These are phyloP conservation scores for Nectriaceae sp. DNA, from an alignment of 2,329 filamentous ascomycete species.

Conservation along the genomic window DNA sequence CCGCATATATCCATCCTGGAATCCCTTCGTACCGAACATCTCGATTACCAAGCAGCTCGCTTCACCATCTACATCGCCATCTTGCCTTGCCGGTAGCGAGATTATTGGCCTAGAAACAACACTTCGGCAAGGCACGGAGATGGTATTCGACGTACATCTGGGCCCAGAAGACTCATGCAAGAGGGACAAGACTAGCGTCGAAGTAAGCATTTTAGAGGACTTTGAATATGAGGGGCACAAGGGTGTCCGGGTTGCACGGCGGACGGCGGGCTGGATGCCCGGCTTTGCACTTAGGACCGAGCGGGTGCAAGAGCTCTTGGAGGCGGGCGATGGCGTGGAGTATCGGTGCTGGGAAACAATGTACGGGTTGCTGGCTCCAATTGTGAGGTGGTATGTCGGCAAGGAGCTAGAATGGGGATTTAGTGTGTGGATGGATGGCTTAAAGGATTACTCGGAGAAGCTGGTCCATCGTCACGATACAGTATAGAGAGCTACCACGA, in stretches of 20 bases:
- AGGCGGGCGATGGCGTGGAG: constrained; percentile 32
- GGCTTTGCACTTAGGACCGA: constrained; percentile 38
- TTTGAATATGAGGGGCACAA: constrained; percentile 30
- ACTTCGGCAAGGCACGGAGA: constrained; percentile 33
- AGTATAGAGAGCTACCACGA: too few species aligned
- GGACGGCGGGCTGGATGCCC: constrained; percentile 30
- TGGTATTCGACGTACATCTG: constrained; percentile 38
- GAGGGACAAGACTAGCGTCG: constrained; percentile 22
- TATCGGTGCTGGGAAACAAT: constrained; percentile 51
- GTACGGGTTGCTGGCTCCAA: constrained; percentile 38
- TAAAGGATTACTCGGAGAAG: not conserved
- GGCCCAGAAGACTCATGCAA: constrained; percentile 22
- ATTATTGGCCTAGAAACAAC: constrained; percentile 21
- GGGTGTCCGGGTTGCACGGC: constrained; percentile 44
- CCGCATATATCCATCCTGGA: constrained; percentile 37
- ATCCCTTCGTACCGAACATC: constrained; percentile 34
- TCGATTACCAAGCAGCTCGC: constrained; percentile 24
- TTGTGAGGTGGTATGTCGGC: constrained; percentile 36
- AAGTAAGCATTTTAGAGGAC: constrained; percentile 35
- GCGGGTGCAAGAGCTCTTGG: constrained; percentile 46
- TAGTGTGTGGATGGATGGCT: constrained; percentile 37
- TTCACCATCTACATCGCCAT: constrained; percentile 9
- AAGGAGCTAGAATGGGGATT: constrained; percentile 36
- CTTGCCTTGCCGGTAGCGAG: constrained; percentile 4
- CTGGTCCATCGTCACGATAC: too few species aligned